Conservation (phyloP, 2,329 filamentous ascomycete genomes). For the Colletotrichum sojae region DNA sequence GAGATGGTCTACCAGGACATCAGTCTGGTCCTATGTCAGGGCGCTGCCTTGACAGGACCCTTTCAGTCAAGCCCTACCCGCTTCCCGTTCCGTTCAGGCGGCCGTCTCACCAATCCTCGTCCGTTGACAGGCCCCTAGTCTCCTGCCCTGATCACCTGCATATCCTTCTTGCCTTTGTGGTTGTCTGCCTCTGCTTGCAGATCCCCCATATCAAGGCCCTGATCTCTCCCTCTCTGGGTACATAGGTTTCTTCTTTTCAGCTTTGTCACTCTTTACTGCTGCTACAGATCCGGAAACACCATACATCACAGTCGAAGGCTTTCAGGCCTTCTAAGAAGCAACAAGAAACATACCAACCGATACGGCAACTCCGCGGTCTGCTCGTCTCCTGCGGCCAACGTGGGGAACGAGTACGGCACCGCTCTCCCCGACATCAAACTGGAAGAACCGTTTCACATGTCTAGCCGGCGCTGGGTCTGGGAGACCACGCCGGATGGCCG, state of each 20-base stretch:
- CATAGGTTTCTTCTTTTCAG: not conserved
- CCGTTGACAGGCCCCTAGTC: constrained; percentile 34
- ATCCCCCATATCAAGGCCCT: constrained; percentile 32
- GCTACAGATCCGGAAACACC: not conserved
- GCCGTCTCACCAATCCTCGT: constrained; percentile 28
- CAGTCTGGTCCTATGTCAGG: constrained; percentile 24
- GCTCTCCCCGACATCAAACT: constrained; percentile 9
- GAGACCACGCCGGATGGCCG: constrained; percentile 53
- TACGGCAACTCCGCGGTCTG: not conserved
- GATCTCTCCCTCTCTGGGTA: not conserved
- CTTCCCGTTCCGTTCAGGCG: constrained; percentile 35
- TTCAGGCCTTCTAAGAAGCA: not conserved
- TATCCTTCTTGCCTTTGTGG: constrained; percentile 20
- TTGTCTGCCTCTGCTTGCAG: constrained; percentile 21
- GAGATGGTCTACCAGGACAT: constrained; percentile 6
- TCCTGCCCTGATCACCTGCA: constrained; percentile 43
- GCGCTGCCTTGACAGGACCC: constrained; percentile 14
- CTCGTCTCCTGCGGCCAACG: constrained; percentile 29
- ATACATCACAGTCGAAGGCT: not conserved
- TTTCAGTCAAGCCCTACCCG: constrained; percentile 39
- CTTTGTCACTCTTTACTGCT: not conserved
- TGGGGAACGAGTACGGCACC: constrained; percentile 39
- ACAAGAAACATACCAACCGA: not conserved
- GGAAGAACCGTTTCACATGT: constrained; percentile 47
- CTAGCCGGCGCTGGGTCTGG: constrained; percentile 52